Conservation (phyloP, 345 rosid species). For the Hypericum perforatum region DNA sequence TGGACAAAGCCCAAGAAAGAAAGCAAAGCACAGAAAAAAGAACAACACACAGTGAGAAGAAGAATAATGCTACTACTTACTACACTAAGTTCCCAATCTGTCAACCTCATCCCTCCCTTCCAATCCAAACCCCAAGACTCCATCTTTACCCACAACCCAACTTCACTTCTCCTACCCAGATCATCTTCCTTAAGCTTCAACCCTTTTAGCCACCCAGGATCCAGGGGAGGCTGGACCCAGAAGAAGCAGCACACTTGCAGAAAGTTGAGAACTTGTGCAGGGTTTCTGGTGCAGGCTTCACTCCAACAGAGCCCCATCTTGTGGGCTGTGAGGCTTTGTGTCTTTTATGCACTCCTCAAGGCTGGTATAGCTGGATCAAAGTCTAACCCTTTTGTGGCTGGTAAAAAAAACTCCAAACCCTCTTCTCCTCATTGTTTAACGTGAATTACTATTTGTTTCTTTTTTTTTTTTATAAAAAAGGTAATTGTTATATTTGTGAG, state of each 20-base stretch:
- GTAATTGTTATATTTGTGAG: neutral
- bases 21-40: no score
- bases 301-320: constrained; percentile 59
- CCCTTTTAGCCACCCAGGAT: constrained; percentile 14
- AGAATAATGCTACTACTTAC: no score
- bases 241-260: constrained; percentile 15
- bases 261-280: constrained; percentile 11
- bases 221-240: constrained; percentile 9
- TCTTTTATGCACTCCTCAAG: constrained; percentile 73
- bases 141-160: constrained; percentile 7
- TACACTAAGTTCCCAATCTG: neutral
- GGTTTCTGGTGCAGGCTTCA: constrained; percentile 34
- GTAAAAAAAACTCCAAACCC: constrained; percentile 32
- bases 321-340: constrained; percentile 80
- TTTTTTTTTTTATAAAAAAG: neutral
- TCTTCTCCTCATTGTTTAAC: no score
- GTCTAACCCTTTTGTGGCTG: constrained; percentile 70
- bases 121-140: constrained; percentile 7
- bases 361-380: constrained; percentile 82
- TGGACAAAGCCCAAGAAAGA: no score
- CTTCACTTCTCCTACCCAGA: constrained; percentile 14
- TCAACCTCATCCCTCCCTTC: constrained; percentile 13
- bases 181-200: constrained; percentile 25
- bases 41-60: no score
- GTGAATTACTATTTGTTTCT: neutral